Percentiles rank a stretch among this genome's conserved stretches.
These are phyloP conservation scores for Penicillium ucsense DNA, from an alignment of 495 filamentous ascomycete species.

Conservation along the genomic window DNA sequence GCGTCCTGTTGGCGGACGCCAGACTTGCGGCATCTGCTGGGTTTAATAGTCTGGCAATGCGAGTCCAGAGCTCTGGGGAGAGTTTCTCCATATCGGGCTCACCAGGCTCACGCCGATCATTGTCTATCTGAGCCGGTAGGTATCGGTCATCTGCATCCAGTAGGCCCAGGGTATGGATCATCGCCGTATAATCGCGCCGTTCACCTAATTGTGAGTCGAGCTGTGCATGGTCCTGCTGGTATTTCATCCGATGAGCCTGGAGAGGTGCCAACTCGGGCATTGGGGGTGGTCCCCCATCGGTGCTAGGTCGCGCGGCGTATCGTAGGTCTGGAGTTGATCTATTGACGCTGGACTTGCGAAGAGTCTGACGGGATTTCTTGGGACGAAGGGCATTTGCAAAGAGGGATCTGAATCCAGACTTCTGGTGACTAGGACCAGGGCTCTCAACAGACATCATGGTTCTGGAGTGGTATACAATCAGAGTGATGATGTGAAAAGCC, in stretches of 20 bases:
- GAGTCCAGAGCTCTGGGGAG: slow-evolving; percentile 32
- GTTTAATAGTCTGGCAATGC: slow-evolving; percentile 29
- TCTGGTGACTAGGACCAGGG: slow-evolving; percentile 15
- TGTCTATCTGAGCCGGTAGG: slow-evolving; percentile 8
- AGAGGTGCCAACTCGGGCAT: slow-evolving; percentile 30
- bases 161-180: slow-evolving; percentile 37
- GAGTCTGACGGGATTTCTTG: slow-evolving; percentile 39
- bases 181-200: slow-evolving; percentile 35
- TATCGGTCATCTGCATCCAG: slow-evolving; percentile 22
- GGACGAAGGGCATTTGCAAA: slow-evolving; percentile 29
- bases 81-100: slow-evolving; percentile 37
- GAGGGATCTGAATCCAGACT: slow-evolving; percentile 25
- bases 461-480: not conserved
- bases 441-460: slow-evolving; percentile 27
- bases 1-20: slow-evolving; percentile 35
- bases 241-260: slow-evolving; percentile 31
- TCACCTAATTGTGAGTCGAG: slow-evolving; percentile 42
- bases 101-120: slow-evolving; percentile 25
- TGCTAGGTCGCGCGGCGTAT: slow-evolving; percentile 15
- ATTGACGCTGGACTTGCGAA: slow-evolving; percentile 30
- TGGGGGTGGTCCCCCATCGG: slow-evolving; percentile 25
- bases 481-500: not conserved
- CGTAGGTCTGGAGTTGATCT: slow-evolving; percentile 25
- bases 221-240: slow-evolving; percentile 18
- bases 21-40: slow-evolving; percentile 38